Conservation (phyloP, 257 asterid species). For the Capsicum chinense region DNA sequence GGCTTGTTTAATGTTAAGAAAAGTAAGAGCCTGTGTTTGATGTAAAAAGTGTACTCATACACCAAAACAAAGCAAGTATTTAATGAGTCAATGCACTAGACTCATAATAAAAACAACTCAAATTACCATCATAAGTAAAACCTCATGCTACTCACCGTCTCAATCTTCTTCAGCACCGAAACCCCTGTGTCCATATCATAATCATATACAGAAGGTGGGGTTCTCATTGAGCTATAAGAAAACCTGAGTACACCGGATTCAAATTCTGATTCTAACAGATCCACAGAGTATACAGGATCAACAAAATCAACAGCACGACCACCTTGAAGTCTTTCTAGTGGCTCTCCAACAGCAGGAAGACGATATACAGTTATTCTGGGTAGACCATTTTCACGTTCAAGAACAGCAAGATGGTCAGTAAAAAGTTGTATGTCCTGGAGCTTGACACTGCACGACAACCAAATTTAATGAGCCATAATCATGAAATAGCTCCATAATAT, state of each 20-base stretch:
- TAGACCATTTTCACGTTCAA: slow-evolving; percentile 84
- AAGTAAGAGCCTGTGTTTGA: not conserved
- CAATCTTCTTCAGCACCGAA: slow-evolving; percentile 87
- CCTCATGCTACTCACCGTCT: slow-evolving; percentile 54
- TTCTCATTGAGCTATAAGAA: slow-evolving; percentile 76
- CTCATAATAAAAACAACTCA: slow-evolving; percentile 12
- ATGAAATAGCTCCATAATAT: not conserved
- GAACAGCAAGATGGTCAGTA: slow-evolving; percentile 73
- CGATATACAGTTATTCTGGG: slow-evolving; percentile 63
- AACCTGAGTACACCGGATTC: slow-evolving; percentile 78
- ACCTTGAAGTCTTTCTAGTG: slow-evolving; percentile 63
- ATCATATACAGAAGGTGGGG: slow-evolving; percentile 86
- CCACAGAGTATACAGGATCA: slow-evolving; percentile 79
- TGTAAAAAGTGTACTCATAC: not conserved
- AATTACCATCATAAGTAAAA: slow-evolving; percentile 13
- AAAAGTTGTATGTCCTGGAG: slow-evolving; percentile 81
- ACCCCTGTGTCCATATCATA: slow-evolving; percentile 85
- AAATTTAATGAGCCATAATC: slow-evolving; percentile 15
- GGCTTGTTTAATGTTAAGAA: not conserved
- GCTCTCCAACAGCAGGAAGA: slow-evolving; percentile 82
- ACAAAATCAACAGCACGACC: slow-evolving; percentile 71
- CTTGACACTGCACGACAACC: slow-evolving; percentile 65
- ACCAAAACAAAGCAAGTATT: not conserved
- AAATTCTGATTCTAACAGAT: slow-evolving; percentile 67
- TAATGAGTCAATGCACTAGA: not conserved